These are phyloP conservation scores for Leccinum subrobustum DNA, from an alignment of 1,284 basidiomycete genomes.

Conservation along the genomic window DNA sequence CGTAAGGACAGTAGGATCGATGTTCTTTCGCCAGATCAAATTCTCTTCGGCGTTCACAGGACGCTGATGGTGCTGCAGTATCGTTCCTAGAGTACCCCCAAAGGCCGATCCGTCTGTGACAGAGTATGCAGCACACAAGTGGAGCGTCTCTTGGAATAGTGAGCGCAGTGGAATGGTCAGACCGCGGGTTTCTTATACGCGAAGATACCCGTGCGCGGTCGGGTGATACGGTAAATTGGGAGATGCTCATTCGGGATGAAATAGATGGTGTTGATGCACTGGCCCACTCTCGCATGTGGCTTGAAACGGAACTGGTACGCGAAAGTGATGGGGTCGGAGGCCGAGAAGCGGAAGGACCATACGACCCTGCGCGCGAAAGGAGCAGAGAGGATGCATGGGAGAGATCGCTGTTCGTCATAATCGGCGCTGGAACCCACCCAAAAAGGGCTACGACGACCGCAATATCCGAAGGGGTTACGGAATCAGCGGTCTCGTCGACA, in stretches of 20 bases:
- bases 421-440: conserved; percentile 61
- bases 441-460: conserved; percentile 65
- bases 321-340: conserved; percentile 43
- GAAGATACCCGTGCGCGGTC: conserved; percentile 22
- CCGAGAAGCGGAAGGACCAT: conserved; percentile 31
- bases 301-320: conserved; percentile 46
- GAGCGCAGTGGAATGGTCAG: background rate
- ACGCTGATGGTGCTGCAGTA: conserved; percentile 13
- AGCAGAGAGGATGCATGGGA: conserved; percentile 39
- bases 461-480: conserved; percentile 40
- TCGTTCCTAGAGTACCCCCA: conserved; percentile 60
- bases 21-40: conserved; percentile 78
- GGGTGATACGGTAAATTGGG: conserved; percentile 19
- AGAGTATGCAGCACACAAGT: conserved; percentile 64
- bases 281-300: conserved; percentile 15
- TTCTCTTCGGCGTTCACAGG: conserved; percentile 45
- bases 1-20: conserved; percentile 77
- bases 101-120: conserved; percentile 72
- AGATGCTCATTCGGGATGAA: conserved; percentile 21
- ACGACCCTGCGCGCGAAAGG: conserved; percentile 38
- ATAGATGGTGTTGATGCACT: conserved; percentile 15
- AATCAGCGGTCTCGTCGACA: conserved; percentile 9
- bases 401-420: conserved; percentile 35
- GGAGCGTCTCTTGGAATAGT: conserved; percentile 39
- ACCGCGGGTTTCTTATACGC: conserved; percentile 5